Percentiles rank a stretch among this genome's conserved stretches.
phyloP scores from a whole-genome alignment of 2,329 filamentous ascomycete genomes.

The Trichoderma sp. region DNA sequence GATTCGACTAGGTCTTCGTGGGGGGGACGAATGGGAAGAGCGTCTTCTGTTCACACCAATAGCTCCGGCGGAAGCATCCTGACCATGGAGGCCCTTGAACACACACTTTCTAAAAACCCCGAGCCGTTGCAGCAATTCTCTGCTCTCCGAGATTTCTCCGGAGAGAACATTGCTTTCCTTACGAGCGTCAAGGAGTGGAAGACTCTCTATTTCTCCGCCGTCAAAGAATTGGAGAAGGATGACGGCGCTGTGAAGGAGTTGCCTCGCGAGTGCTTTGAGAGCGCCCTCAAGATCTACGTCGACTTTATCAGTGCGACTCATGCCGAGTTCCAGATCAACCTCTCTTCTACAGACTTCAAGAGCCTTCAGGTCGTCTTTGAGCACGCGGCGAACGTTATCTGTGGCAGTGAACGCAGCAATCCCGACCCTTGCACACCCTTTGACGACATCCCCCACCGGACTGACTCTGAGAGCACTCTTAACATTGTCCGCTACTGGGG shows the following conservation, averaged over 20 bases:
- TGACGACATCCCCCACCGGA: constrained; percentile 32
- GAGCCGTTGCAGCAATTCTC: constrained; percentile 62
- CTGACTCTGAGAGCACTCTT: constrained; percentile 26
- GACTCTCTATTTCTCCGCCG: constrained; percentile 30
- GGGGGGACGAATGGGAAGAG: constrained; percentile 38
- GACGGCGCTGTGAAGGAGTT: constrained; percentile 33
- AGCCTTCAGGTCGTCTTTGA: constrained; percentile 60
- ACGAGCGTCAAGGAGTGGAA: constrained; percentile 53
- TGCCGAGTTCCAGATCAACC: constrained; percentile 68
- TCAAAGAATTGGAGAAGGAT: constrained; percentile 29
- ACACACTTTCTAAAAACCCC: constrained; percentile 57
- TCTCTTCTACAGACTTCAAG: constrained; percentile 58
- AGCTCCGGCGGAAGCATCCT: constrained; percentile 47
- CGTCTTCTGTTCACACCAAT: constrained; percentile 36
- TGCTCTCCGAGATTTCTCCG: constrained; percentile 64
- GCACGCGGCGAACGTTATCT: constrained; percentile 48
- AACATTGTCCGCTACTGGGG: constrained; percentile 41
- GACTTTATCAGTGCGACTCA: constrained; percentile 61
- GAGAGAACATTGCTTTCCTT: constrained; percentile 69
- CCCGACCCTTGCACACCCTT: constrained; percentile 49
- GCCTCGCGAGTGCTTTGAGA: constrained; percentile 55
- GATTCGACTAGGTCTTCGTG: constrained; percentile 41
- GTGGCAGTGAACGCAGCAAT: constrained; percentile 39
- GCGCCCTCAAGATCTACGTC: constrained; percentile 61
- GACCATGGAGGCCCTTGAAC: constrained; percentile 62